phyloP scores from a whole-genome alignment of 2,329 filamentous ascomycete genomes.

The Colletotrichum tropicale region DNA sequence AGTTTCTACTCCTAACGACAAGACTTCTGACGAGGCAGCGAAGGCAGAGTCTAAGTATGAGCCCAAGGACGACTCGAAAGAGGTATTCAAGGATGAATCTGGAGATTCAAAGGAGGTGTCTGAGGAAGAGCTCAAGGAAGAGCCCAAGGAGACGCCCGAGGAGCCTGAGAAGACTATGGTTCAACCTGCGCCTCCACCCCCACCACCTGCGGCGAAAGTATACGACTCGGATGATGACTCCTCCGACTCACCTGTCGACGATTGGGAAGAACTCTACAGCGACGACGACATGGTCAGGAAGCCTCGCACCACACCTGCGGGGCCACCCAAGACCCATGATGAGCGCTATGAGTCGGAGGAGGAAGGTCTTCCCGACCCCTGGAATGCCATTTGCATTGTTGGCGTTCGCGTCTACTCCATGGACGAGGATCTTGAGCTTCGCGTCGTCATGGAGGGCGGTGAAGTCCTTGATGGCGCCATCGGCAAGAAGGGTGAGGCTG shows the following conservation, averaged over 20 bases:
- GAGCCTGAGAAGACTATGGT: conserved; percentile 14
- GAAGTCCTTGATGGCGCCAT: conserved; percentile 59
- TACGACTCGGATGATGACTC: conserved; percentile 56
- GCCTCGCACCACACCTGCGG: conserved; percentile 44
- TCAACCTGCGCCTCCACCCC: conserved; percentile 13
- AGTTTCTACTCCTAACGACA: background rate
- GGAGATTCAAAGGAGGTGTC: background rate
- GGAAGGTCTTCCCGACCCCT: conserved; percentile 59
- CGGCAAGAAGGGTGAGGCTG: conserved; percentile 59
- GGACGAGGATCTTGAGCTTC: conserved; percentile 58
- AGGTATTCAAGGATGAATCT: background rate
- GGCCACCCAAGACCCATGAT: conserved; percentile 35
- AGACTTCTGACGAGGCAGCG: background rate
- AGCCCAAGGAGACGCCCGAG: conserved; percentile 5
- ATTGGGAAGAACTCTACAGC: conserved; percentile 64
- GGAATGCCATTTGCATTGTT: conserved; percentile 68
- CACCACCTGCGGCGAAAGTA: background rate
- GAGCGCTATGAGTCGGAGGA: conserved; percentile 58
- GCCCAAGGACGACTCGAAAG: background rate
- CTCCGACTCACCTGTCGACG: conserved; percentile 63
- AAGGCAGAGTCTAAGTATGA: background rate
- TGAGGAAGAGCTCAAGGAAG: conserved; percentile 9
- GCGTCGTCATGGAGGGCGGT: conserved; percentile 60
- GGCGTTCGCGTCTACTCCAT: conserved; percentile 67
- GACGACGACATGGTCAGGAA: conserved; percentile 62